Conservation (phyloP, 1,284 basidiomycete genomes). For the Rhodotorula sp. region DNA sequence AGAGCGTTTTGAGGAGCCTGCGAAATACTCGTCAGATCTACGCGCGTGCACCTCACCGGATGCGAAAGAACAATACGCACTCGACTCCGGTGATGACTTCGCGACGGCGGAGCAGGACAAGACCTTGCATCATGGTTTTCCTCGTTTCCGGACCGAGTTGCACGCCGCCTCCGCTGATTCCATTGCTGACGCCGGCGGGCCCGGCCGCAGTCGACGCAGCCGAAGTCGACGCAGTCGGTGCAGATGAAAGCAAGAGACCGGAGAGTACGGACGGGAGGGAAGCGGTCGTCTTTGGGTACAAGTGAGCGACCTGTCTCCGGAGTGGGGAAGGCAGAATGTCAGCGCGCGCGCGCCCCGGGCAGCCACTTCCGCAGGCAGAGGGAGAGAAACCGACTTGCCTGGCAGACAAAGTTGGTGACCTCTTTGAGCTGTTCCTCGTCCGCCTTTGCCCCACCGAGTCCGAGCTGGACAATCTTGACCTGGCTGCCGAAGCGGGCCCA, state of each 20-base stretch:
- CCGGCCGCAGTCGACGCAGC: slow-evolving; percentile 6
- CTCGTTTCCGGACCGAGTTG: slow-evolving; percentile 64
- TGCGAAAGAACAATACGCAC: slow-evolving; percentile 56
- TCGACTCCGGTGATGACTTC: slow-evolving; percentile 87
- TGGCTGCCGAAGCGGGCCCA: slow-evolving; percentile 94
- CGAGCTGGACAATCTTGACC: slow-evolving; percentile 73
- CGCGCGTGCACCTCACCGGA: not conserved
- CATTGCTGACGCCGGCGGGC: slow-evolving; percentile 15
- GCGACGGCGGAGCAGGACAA: slow-evolving; percentile 91
- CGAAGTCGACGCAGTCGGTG: slow-evolving; percentile 60
- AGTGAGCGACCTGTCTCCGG: slow-evolving; percentile 68
- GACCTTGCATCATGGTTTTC: slow-evolving; percentile 78
- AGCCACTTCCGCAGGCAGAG: too few relatives aligned
- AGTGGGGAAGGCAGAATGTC: not conserved
- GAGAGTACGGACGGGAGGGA: slow-evolving; percentile 78
- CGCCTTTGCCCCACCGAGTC: slow-evolving; percentile 58
- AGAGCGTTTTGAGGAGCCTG: slow-evolving; percentile 84
- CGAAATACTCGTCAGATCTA: not conserved
- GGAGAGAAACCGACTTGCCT: slow-evolving; percentile 54
- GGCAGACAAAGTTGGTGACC: slow-evolving; percentile 79
- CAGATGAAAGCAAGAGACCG: slow-evolving; percentile 68
- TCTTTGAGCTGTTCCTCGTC: slow-evolving; percentile 74
- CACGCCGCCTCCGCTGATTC: slow-evolving; percentile 37
- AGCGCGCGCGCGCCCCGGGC: not conserved
- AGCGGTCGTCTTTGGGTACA: slow-evolving; percentile 82